phyloP scores from a whole-genome alignment of 2,329 filamentous ascomycete species.

The Microdochium nivale region DNA sequence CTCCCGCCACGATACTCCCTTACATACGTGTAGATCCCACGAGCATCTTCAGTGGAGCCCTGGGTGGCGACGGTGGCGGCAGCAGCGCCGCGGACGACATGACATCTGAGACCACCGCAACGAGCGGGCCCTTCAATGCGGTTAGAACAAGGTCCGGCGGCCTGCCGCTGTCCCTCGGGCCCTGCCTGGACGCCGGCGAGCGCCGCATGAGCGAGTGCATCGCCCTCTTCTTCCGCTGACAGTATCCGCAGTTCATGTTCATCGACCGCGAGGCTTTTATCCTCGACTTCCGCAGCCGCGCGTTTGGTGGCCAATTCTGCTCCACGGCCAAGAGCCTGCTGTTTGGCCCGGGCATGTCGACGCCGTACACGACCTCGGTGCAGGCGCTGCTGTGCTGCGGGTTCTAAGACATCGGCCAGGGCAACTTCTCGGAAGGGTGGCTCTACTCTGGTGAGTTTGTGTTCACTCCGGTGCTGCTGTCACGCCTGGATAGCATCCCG shows the following conservation, averaged over 20 bases:
- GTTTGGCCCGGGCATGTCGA: slow-evolving; percentile 2
- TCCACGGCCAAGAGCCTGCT: slow-evolving; percentile 2
- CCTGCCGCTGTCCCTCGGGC: neutral
- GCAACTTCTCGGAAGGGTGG: slow-evolving; percentile 8
- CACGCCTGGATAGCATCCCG: neutral
- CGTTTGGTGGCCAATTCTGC: slow-evolving; percentile 4
- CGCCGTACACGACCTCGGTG: slow-evolving; percentile 3
- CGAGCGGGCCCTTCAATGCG: neutral
- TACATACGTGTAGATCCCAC: too few relatives aligned
- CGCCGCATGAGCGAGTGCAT: slow-evolving; percentile 4
- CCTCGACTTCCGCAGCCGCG: slow-evolving; percentile 3
- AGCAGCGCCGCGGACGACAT: too few relatives aligned
- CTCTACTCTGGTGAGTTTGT: slow-evolving; percentile 5
- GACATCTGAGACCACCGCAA: neutral
- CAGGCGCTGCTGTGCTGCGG: slow-evolving; percentile 6
- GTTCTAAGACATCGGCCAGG: slow-evolving; percentile 6
- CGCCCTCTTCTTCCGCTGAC: slow-evolving; percentile 9
- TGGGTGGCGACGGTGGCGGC: neutral
- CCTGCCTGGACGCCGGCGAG: neutral
- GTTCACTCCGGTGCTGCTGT: too few relatives aligned
- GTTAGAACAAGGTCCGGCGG: neutral
- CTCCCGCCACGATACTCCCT: too few relatives aligned
- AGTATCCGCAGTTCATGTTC: slow-evolving; percentile 7
- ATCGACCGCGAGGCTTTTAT: slow-evolving; percentile 10
- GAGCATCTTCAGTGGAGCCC: slow-evolving; percentile 1